Evolutionary conservation across 1,139 yeast species (phyloP), one percentile per base, ranked within the genome.

Genomic region (Meyerozyma smithsonii): DNA sequence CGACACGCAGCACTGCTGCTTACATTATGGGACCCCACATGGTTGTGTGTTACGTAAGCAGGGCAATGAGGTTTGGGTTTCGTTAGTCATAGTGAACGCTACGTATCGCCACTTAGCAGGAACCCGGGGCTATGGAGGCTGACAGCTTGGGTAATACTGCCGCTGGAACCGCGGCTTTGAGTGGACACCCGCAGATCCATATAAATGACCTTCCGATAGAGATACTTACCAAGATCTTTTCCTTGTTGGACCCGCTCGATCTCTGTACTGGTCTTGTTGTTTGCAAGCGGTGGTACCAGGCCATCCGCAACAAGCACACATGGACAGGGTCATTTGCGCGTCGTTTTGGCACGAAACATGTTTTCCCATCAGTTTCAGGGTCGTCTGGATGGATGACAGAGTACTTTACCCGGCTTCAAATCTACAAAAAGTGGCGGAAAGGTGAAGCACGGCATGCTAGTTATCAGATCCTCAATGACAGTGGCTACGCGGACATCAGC

Each of bases 321-420:
- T 83, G 90, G 90, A 70, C 71, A 50, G 70, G 69, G 40, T 68
- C 83, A 16, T 81, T 83, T 50, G 58, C 62, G 19, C 52, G 66
- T 19, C 67, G 66, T 40, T 75, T 75, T 47, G 67, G 72, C 3
- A 69, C 60, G 3, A 50, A 73, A 0, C 50, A 53, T 2, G 42
- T 51, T 11, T 83, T 84, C 54, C 80, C 88, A 3, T 72, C 84
- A 1, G 61, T 77, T n/a, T 66, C 84, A 0, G 63, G 72, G 23
- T 72, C 83, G 0, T 49, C 48, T n/a, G 59, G 60, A 36, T 83
- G 81, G 75, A 69, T 77, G 50, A 61, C 62, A 24, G 92, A 84
- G 55, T 71, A 79, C 48, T 65, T 77, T 35, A 63, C 65, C 20
- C 58, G 89, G 36, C 59, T 69, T 36, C 56, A 64, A 8, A 55